phyloP scores from a whole-genome alignment of 2,329 filamentous ascomycete species.

The Knufia petricola region DNA sequence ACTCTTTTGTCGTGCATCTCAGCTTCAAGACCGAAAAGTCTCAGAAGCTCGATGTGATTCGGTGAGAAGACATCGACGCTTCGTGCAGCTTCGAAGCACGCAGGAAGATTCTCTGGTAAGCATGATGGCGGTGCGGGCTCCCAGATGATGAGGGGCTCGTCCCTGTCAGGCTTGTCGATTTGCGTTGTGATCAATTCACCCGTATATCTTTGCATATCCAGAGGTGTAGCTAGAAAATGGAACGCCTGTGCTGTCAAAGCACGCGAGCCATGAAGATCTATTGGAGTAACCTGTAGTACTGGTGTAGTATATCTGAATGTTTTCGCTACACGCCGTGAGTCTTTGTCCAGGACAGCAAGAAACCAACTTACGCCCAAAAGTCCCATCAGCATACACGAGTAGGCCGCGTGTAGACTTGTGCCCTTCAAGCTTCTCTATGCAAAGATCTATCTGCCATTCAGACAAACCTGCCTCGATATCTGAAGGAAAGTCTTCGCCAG shows the following conservation, averaged over 20 bases:
- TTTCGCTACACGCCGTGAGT: neutral
- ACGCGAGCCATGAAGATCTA: neutral
- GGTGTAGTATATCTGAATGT: neutral
- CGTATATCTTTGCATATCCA: too few species aligned
- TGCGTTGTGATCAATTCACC: neutral
- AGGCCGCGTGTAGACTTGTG: conserved; percentile 22
- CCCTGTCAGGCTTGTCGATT: neutral
- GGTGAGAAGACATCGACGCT: conserved; percentile 30
- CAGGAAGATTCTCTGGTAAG: conserved; percentile 21
- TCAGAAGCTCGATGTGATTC: conserved; percentile 30
- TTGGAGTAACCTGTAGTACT: conserved; percentile 9
- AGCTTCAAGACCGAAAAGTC: conserved; percentile 25
- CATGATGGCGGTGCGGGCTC: conserved; percentile 23
- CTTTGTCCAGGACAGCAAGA: neutral
- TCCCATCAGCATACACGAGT: conserved; percentile 25
- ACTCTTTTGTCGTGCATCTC: conserved; percentile 26
- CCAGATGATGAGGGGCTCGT: conserved; percentile 19
- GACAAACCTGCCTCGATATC: neutral
- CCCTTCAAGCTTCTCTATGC: conserved; percentile 19
- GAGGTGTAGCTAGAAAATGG: neutral
- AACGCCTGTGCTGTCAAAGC: neutral
- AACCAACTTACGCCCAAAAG: too few species aligned
- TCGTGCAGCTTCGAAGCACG: conserved; percentile 14
- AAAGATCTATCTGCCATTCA: neutral
- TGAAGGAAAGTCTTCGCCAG: neutral